Evolutionary conservation across 2,329 filamentous ascomycete genomes (phyloP).

Genomic region (Talaromyces sp.): DNA sequence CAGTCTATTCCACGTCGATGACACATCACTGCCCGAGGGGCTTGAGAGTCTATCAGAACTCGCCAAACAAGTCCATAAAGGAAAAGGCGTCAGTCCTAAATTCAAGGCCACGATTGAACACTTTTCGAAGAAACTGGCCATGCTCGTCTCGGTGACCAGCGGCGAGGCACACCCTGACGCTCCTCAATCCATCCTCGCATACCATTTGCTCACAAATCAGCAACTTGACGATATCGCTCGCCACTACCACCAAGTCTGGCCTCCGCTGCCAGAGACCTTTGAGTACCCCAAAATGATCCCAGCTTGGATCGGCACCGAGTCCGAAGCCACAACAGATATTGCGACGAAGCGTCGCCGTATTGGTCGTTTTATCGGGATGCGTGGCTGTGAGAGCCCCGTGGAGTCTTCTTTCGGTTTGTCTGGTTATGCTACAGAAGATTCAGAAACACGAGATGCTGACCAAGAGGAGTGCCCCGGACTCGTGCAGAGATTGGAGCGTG

Average conservation of each 20-base stretch:
- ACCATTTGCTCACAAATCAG: conserved; percentile 34
- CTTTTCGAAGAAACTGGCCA: neutral
- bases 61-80: neutral
- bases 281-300: conserved; percentile 29
- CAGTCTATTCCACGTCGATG: neutral
- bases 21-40: neutral
- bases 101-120: neutral
- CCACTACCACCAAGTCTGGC: conserved; percentile 39
- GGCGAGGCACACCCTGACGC: conserved; percentile 34
- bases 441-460: neutral
- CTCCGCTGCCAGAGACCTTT: conserved; percentile 24
- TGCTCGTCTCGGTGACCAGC: conserved; percentile 29
- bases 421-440: neutral
- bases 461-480: neutral
- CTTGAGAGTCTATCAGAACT: neutral
- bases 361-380: conserved; percentile 39
- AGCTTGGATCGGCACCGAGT: conserved; percentile 23
- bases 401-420: conserved; percentile 3
- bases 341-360: conserved; percentile 36
- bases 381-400: conserved; percentile 28
- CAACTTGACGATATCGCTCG: conserved; percentile 38
- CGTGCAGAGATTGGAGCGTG: conserved; percentile 6
- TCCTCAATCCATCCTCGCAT: conserved; percentile 32
- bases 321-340: conserved; percentile 21
- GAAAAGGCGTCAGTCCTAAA: neutral